A percentile compares a stretch with the other conserved stretches of the same genome.
These are phyloP conservation scores for Mesostigma viride DNA, from an alignment of 139 green algal genomes.

Conservation along the genomic window DNA sequence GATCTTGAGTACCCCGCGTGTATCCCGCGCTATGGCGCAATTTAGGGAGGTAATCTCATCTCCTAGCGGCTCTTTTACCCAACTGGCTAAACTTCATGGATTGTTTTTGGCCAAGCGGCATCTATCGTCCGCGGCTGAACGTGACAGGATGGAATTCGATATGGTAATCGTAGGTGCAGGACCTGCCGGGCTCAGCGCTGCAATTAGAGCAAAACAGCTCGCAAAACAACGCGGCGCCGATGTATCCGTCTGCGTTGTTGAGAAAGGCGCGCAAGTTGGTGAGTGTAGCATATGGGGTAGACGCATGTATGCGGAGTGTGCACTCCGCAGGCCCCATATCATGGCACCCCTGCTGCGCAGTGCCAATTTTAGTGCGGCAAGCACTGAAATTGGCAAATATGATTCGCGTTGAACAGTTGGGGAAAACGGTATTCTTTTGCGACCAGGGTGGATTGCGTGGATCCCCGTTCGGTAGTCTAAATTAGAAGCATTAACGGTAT, in stretches of 20 bases:
- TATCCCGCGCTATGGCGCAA: too few relatives aligned
- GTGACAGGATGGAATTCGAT: slow-evolving; percentile 63
- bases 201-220: slow-evolving; percentile 78
- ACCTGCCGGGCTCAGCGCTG: slow-evolving; percentile 71
- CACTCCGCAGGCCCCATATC: not conserved
- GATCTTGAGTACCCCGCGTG: too few relatives aligned
- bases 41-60: too few relatives aligned
- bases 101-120: too few relatives aligned
- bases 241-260: slow-evolving; percentile 76
- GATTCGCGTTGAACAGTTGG: not conserved
- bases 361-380: not conserved
- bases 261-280: slow-evolving; percentile 78
- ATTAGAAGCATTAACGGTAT: too few relatives aligned
- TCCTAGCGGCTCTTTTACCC: too few relatives aligned
- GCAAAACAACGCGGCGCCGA: slow-evolving; percentile 45
- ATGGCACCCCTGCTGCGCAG: slow-evolving; percentile 14
- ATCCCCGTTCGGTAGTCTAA: too few relatives aligned
- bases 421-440: not conserved
- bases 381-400: not conserved
- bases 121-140: too few relatives aligned
- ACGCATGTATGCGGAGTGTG: not conserved
- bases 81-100: too few relatives aligned
- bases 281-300: not conserved
- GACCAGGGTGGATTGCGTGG: not conserved
- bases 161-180: slow-evolving; percentile 78